Evolutionary conservation across 75 land plant species (phyloP), one percentile per base, ranked within the genome.

Genomic region (Pinus taeda): DNA sequence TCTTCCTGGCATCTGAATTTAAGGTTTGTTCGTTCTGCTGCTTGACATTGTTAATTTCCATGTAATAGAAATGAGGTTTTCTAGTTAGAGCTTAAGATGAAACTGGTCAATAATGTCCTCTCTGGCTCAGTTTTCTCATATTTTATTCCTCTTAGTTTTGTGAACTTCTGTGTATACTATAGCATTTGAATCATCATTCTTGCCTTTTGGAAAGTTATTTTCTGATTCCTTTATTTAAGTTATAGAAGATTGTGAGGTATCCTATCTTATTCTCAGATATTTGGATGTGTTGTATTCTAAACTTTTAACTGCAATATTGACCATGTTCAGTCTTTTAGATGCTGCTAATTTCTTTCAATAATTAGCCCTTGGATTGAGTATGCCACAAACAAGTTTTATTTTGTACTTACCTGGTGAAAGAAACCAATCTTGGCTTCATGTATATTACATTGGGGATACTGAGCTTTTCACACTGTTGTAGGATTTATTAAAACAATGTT

Each of bases 71-170:
- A 69, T 39, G 71, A 22, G 71, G 13, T 39, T 39, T 69, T 69
- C 53, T 39, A 20, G 42, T 0, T 39, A 39, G 72, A 69, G 72
- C n/a, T 69, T 42, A 39, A 39, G 11, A n/a, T 37, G 49, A 42
- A 69, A 18, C n/a, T 20, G 72, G 55, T 69, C n/a, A 20, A 13
- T 69, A n/a, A 69, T 21, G 49, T 69, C 72, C 72, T 42, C n/a
- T 69, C 53, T n/a, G 72, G 42, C 53, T 4, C 39, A 65, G 9
- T 15, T 36, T 33, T 0, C 2, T 24, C 69, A 33, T 69, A 13
- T 69, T 49, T 8, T 49, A 11, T 49, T 8, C 11, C 2, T 49
- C 55, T 49, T 49, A 8, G 55, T 8, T 45, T 7, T 45, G 53
- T 45, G 7, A 45, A 45, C 8, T 49, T 49, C 55, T 49, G 12